Base-by-base conservation (phyloP, 2,329 filamentous ascomycete species). In the Sarocladium oryzae region DNA sequence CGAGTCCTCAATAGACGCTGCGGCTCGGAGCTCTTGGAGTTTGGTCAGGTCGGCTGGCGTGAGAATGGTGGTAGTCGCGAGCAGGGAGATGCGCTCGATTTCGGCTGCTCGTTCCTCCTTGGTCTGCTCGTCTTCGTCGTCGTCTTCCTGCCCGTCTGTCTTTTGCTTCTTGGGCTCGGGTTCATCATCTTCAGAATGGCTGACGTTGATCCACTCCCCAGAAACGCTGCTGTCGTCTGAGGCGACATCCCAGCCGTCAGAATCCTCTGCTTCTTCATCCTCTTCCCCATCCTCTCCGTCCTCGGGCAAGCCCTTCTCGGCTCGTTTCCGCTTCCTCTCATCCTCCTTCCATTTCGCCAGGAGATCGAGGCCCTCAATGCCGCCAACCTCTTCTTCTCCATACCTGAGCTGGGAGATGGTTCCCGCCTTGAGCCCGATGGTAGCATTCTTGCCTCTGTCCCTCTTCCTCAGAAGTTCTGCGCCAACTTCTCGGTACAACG, bases 11-110 rank as follows among this genome's bases (percentile, higher is more conserved):
- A 97, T 72, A 32, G 81, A 79, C 18, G 89, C 82, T 38, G 86
- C 76, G 48, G 87, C 76, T 43, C 89, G 88, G 21, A 99, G 83
- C 69, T 96, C 92, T 55, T 89, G 84, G 18, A 99, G 84, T 67
- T 97, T 97, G 58, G 88, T 85, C n/a, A 97, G 79, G 68, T 99
- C 93, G 11, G 93, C 93, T 0, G 93, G 93, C 0, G 93, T 99
- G 55, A 99, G 84, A 57, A 99, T 95, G 46, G 88, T 86, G 2
- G 89, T 95, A 0, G 89, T 96, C n/a, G 91, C 91, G 38, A 96
- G 81, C 60, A 84, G 89, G 11, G 85, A 83, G 57, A 83, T 78
- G 55, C 74, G 71, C 52, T 73, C 65, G 6, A 72, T 59, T 54
- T 76, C 71, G 11, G 67, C 70, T n/a, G 72, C 70, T 4, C 70